Evolutionary conservation across 257 asterid species (phyloP).

Genomic region (Ocimum tenuiflorum): DNA sequence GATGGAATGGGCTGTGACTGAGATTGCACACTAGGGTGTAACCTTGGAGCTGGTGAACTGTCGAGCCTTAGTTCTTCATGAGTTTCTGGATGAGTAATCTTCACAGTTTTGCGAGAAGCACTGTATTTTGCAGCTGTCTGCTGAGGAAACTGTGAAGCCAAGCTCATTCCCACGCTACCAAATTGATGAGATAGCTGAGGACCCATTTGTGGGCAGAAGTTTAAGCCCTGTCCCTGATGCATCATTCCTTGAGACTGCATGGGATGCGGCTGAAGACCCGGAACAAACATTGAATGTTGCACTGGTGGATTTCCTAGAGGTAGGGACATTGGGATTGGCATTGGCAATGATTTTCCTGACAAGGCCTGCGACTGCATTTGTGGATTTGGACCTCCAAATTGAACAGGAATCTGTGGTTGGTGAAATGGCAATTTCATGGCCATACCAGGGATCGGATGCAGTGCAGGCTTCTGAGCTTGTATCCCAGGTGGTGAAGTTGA

Average conservation of each 20-base stretch:
- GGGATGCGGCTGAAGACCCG: constrained; percentile 61
- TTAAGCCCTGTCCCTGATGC: constrained; percentile 63
- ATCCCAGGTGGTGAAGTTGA: constrained; percentile 36
- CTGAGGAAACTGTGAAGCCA: constrained; percentile 55
- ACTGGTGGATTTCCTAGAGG: constrained; percentile 54
- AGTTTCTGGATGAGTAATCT: constrained; percentile 79
- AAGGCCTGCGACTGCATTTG: constrained; percentile 61
- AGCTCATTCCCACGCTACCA: constrained; percentile 60
- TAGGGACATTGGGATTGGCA: constrained; percentile 51
- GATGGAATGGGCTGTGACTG: constrained; percentile 60
- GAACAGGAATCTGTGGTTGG: constrained; percentile 51
- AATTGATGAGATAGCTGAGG: constrained; percentile 55
- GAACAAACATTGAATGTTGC: constrained; percentile 57
- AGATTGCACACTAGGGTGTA: constrained; percentile 54
- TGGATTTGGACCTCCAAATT: constrained; percentile 61
- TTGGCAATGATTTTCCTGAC: constrained; percentile 42
- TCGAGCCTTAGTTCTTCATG: constrained; percentile 78
- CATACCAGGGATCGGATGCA: constrained; percentile 44
- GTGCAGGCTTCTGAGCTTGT: constrained; percentile 54
- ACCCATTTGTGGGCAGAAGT: constrained; percentile 58
- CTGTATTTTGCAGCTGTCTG: constrained; percentile 44
- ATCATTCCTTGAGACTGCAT: constrained; percentile 69
- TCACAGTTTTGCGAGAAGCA: constrained; percentile 53
- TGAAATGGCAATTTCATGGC: constrained; percentile 49
- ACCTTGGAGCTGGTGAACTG: constrained; percentile 47